Evolutionary conservation across 176 grass and related monocot species (phyloP), one percentile per base, ranked within the genome.

Genomic region (Cocos nucifera): DNA sequence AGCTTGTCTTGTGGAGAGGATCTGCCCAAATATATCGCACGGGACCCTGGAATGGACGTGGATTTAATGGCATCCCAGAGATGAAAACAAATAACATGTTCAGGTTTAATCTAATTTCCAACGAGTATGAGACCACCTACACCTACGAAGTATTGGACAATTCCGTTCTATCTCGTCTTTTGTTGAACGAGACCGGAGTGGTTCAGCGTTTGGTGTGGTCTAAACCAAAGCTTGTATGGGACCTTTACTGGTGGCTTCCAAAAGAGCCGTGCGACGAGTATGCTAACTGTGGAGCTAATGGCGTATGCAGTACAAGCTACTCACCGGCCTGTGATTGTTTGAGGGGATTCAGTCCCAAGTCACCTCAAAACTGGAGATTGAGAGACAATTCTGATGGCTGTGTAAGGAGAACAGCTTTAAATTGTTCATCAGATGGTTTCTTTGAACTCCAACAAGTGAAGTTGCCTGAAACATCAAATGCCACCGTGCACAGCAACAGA

Each of bases 391-490:
- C 23, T 0, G 67, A 50, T 63, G 84, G 84, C 0, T 87, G 84
- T 53, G 79, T 72, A n/a, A 50, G 69, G 75, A 76, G 0, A 2
- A 30, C 75, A 6, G 62, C 49, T 27, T 69, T 87, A 2, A 69
- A 55, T 65, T 87, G 84, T 55, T 63, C 16, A 17, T 48, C 52
- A 0, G 84, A 82, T 39, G 84, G 84, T 6, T 87, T 87, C 62
- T 74, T 67, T 65, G 3, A 19, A 1, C 23, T 87, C 30, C 32
- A 56, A 17, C 49, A 48, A 65, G 71, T 87, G 67, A 87, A 87
- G 75, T 75, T 87, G 71, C 84, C 84, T 50, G 58, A 53, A 25
- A 69, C 75, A 12, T 57, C 75, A 2, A 79, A 87, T 64, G 84
- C 71, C 26, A 79, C 57, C 32, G 75, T 74, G 62, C 19, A 85